Evolutionary conservation across 192 early-diverging fungal species (phyloP), one percentile per base, ranked within the genome.

Genomic region (Spizellomyces punctatus): DNA sequence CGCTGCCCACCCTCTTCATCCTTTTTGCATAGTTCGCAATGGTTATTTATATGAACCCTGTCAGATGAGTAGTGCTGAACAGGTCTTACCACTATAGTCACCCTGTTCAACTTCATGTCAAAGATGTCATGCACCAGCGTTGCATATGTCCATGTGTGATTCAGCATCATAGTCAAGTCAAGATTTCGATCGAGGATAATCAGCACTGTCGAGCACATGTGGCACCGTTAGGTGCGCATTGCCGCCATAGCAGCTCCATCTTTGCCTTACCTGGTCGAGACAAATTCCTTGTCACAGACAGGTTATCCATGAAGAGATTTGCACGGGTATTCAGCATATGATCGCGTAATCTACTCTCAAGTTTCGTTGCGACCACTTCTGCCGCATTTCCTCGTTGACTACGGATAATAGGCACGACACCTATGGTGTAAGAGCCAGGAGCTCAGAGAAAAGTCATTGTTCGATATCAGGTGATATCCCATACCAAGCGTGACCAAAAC

Each of bases 101-200:
- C 87, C 47, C 94, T 87, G 75, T 97, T 98, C 46, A 98, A 85
- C 59, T 90, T 90, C 86, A 99, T 89, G 48, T 95, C 93, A 47
- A 95, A 87, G 5, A 98, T 85, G 77, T 99, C 98, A 79, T 99
- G 96, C 10, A 99, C 87, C 27, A 99, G 83, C 0, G 94, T 92
- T 69, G 96, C 91, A 78, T 99, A 99, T 0, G 96, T 98, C 98
- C 98, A 99, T 8, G 96, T 93, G 79, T 99, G 98, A 64, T 82
- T 89, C 58, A 99, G 83, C 90, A 99, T 94, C 10, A 92, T 87
- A 8, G 87, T 86, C 57, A 98, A 77, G 79, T 99, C 98, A 81
- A 96, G 79, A 71, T 92, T 93, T 46, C 98, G 85, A 64, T 99
- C 98, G 36, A 98, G 77, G 9, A 99, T 78, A 10, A 99, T 88